Evolutionary conservation across 106 monocot species (phyloP), one percentile per base, ranked within the genome.

Genomic region (Chionographis japonica): DNA sequence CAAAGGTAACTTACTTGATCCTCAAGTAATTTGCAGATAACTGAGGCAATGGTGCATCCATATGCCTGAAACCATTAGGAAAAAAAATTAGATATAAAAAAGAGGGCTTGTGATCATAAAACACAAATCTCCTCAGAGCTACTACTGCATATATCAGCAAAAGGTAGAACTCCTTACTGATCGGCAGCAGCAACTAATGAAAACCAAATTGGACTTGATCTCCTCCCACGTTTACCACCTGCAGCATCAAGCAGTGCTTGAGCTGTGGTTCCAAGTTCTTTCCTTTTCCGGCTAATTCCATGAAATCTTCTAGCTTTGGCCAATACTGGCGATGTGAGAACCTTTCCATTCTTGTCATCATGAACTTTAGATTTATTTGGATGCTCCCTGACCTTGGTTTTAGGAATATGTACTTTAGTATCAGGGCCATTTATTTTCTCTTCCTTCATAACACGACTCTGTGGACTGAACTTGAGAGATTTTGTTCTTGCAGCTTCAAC

Each of bases 401-500:
- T 87, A 50, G 59, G 53, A 37, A 53, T 50, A 62, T 40, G 50
- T 50, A 19, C 46, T 71, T 79, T 83, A 74, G 18, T 65, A 63
- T 83, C 71, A 36, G 49, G 42, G 11, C 75, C 69, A 72, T 79
- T 79, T 20, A 50, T 75, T 76, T 90, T 66, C 35, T 81, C 83
- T 72, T 60, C 55, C 64, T 93, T 84, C 11, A 73, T 36, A 72
- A 58, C 57, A 56, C 58, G 56, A 64, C 17, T 72, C 17, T 77
- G 81, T 18, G 70, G 52, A 73, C 78, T 75, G 50, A 68, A 65
- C 68, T 73, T 86, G 16, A 67, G 40, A 50, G 70, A 43, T 66
- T 91, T 91, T 42, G 83, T 83, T 66, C 76, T 86, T 61, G 86
- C 91, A 58, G 73, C 91, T 78, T 91, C 91, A 40, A 95, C 79